Percentiles rank a stretch among this genome's conserved stretches.
Conservation (phyloP, 176 grass and related monocot genomes). For the Urochloa ruziziensis region DNA sequence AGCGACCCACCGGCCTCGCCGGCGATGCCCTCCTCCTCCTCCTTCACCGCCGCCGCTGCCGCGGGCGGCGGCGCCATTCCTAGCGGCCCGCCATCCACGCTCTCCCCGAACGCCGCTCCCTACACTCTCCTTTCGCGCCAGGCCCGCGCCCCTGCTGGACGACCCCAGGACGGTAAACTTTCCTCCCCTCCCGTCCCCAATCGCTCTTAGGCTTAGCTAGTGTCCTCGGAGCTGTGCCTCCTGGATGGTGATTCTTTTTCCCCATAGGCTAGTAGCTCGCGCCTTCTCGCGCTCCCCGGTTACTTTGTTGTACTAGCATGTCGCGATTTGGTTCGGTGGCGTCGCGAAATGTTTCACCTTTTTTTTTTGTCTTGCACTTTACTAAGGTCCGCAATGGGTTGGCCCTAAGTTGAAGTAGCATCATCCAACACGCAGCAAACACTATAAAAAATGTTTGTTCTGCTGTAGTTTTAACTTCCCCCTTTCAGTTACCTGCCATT, state of each 20-base stretch:
- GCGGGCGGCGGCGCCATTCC: neutral
- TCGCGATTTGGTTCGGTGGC: neutral
- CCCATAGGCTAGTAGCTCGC: neutral
- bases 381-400: neutral
- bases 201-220: neutral
- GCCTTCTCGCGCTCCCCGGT: neutral
- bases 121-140: conserved; percentile 18
- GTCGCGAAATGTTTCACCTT: neutral
- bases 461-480: neutral
- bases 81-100: conserved; percentile 16
- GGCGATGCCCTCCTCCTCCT: conserved; percentile 28
- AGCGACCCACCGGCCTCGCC: conserved; percentile 20
- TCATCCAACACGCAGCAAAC: neutral
- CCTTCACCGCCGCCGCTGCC: neutral
- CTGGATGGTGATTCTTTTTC: neutral
- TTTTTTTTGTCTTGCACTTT: conserved; percentile 6
- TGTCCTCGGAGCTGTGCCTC: neutral
- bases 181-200: neutral
- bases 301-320: neutral
- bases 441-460: neutral
- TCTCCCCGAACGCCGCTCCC: conserved; percentile 63
- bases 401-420: conserved; percentile 2
- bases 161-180: conserved; percentile 36
- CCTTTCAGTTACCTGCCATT: neutral
- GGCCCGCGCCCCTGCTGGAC: neutral